phyloP scores from a whole-genome alignment of 2,329 filamentous ascomycete genomes.

The Scedosporium minutisporum region DNA sequence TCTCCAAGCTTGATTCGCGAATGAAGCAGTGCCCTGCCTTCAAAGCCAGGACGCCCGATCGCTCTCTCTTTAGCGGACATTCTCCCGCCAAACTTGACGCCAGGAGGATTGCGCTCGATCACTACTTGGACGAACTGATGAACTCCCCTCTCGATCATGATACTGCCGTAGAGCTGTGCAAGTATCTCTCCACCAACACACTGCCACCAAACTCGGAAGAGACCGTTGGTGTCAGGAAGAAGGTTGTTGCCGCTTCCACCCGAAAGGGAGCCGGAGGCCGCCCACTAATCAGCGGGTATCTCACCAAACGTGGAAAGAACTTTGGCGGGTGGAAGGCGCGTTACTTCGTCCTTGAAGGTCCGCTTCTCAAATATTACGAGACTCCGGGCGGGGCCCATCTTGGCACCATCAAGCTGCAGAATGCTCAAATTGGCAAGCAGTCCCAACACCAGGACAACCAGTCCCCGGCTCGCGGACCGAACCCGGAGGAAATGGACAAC shows the following conservation, averaged over 20 bases:
- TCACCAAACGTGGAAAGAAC: conserved; percentile 96
- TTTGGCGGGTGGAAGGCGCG: conserved; percentile 96
- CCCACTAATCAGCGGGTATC: conserved; percentile 73
- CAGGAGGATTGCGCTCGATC: conserved; percentile 67
- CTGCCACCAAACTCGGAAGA: conserved; percentile 55
- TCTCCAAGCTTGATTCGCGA: conserved; percentile 73
- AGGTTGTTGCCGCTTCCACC: conserved; percentile 23
- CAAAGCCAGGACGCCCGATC: conserved; percentile 69
- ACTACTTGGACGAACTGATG: conserved; percentile 76
- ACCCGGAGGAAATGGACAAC: conserved; percentile 71
- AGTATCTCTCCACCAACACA: conserved; percentile 65
- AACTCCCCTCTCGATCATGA: conserved; percentile 71
- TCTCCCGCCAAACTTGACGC: conserved; percentile 90
- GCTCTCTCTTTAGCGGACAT: conserved; percentile 80
- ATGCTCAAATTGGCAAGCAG: conserved; percentile 91
- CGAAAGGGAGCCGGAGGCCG: conserved; percentile 52
- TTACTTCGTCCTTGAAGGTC: conserved; percentile 52
- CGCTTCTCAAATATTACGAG: conserved; percentile 80
- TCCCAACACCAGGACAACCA: conserved; percentile 28
- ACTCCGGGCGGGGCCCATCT: conserved; percentile 81
- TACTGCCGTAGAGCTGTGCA: conserved; percentile 73
- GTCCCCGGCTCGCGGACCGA: conserved; percentile 45
- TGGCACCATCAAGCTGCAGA: conserved; percentile 84
- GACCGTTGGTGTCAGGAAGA: conserved; percentile 22
- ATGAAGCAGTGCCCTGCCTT: conserved; percentile 67